A percentile compares a stretch with the other conserved stretches of the same genome.
Evolutionary conservation across 148 eudicot species (phyloP).

Genomic region (Rheum nobile): DNA sequence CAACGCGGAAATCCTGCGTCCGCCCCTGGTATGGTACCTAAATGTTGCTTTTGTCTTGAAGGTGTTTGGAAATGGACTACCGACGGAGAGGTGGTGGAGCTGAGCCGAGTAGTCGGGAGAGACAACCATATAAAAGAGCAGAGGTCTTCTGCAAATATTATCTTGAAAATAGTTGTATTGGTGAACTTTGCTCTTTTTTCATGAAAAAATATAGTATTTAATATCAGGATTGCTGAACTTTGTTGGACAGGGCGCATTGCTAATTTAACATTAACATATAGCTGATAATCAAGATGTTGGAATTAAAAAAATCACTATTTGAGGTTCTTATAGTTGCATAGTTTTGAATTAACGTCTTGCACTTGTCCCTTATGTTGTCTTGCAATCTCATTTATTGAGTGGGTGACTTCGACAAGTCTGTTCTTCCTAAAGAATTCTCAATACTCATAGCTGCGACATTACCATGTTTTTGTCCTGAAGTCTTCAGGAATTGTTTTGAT

Average conservation of each 20-base stretch:
- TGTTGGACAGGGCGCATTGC: not conserved
- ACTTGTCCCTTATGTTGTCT: not conserved
- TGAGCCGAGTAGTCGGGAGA: conserved; percentile 33
- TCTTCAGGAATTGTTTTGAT: not conserved
- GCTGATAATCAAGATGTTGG: not conserved
- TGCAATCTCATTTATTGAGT: not conserved
- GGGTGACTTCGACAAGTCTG: not conserved
- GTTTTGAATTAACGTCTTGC: not conserved
- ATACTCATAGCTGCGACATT: not conserved
- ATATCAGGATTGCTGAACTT: not conserved
- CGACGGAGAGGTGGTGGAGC: conserved; percentile 34
- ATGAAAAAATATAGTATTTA: no score
- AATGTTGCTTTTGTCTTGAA: not conserved
- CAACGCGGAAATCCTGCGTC: no score
- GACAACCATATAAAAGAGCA: conserved; percentile 19
- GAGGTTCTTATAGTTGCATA: not conserved
- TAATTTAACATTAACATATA: not conserved
- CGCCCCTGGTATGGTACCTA: no score
- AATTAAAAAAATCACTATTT: not conserved
- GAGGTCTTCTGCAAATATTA: conserved; percentile 23
- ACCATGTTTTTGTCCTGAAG: not conserved
- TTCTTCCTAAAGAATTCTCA: not conserved
- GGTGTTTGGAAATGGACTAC: conserved; percentile 39
- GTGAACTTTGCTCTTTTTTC: not conserved
- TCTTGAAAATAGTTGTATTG: no score